Percentiles rank a stretch among this genome's conserved stretches.
These are phyloP conservation scores for Lentinula raphanica DNA, from an alignment of 768 basidiomycete genomes.

Conservation along the genomic window DNA sequence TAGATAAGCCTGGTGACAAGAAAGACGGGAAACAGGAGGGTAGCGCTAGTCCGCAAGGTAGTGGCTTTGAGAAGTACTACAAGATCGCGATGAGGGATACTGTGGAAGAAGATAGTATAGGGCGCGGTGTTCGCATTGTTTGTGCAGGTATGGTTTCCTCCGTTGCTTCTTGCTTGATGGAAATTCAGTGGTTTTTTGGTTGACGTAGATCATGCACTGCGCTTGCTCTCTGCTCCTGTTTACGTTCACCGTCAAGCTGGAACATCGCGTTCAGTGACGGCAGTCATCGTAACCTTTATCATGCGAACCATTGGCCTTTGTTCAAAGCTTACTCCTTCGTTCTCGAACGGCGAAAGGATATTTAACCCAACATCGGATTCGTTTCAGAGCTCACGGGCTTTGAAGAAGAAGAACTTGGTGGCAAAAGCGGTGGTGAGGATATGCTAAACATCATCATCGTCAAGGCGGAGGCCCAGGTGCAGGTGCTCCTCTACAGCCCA, in stretches of 20 bases:
- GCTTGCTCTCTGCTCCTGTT: slow-evolving; percentile 79
- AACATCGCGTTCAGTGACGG: slow-evolving; percentile 92
- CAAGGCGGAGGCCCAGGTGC: slow-evolving; percentile 21
- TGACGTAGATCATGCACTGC: slow-evolving; percentile 84
- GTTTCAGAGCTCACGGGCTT: slow-evolving; percentile 96
- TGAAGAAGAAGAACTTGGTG: slow-evolving; percentile 84
- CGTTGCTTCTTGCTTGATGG: too few species aligned
- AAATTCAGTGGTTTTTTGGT: too few species aligned
- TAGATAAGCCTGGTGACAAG: background rate
- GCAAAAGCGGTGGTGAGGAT: slow-evolving; percentile 58
- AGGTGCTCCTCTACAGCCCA: slow-evolving; percentile 12
- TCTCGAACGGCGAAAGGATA: slow-evolving; percentile 86
- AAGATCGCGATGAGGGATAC: slow-evolving; percentile 93
- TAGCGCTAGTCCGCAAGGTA: slow-evolving; percentile 32
- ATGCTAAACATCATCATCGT: background rate
- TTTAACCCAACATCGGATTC: slow-evolving; percentile 96
- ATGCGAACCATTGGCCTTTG: slow-evolving; percentile 95
- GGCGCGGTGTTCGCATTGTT: slow-evolving; percentile 73
- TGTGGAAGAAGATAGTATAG: slow-evolving; percentile 90
- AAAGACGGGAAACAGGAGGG: background rate
- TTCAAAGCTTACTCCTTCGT: slow-evolving; percentile 90
- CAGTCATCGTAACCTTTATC: slow-evolving; percentile 98
- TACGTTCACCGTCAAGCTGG: slow-evolving; percentile 98
- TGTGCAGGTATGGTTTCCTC: too few species aligned
- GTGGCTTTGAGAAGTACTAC: slow-evolving; percentile 77